These are phyloP conservation scores for Pythium monospermum DNA, from an alignment of 352 stramenopile species.

Conservation along the genomic window DNA sequence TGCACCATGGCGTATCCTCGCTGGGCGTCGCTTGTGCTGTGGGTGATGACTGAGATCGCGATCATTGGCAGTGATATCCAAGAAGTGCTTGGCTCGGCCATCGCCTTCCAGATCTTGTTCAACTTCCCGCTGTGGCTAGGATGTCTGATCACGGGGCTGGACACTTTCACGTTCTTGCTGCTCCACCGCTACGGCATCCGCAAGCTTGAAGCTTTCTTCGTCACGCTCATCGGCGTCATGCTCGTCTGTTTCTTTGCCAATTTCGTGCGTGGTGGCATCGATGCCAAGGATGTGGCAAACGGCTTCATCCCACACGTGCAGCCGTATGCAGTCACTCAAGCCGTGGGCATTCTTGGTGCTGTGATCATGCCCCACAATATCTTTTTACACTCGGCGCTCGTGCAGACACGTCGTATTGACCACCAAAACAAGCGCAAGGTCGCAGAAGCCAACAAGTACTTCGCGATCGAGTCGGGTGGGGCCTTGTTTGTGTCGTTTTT, in stretches of 20 bases:
- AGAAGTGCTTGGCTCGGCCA: constrained; percentile 89
- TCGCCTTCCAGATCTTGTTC: constrained; percentile 90
- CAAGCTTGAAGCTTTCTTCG: constrained; percentile 92
- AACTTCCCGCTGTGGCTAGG: constrained; percentile 87
- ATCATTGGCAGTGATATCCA: constrained; percentile 92
- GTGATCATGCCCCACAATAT: constrained; percentile 96
- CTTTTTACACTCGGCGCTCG: constrained; percentile 87
- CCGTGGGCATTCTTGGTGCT: constrained; percentile 90
- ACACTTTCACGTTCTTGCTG: constrained; percentile 93
- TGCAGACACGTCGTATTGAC: constrained; percentile 60
- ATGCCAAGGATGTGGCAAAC: constrained; percentile 51
- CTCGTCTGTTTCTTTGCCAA: constrained; percentile 91
- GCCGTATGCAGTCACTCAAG: constrained; percentile 73
- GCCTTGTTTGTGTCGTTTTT: constrained; percentile 93
- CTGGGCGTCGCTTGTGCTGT: constrained; percentile 72
- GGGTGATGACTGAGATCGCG: constrained; percentile 92
- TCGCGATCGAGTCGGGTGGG: constrained; percentile 88
- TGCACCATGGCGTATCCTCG: constrained; percentile 78
- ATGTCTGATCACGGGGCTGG: constrained; percentile 84
- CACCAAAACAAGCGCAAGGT: constrained; percentile 56
- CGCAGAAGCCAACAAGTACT: constrained; percentile 90
- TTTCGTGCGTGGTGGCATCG: constrained; percentile 78
- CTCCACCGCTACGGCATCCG: constrained; percentile 91
- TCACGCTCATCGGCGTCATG: constrained; percentile 92
- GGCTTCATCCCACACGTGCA: constrained; percentile 81